Conservation (phyloP, 1,284 basidiomycete species). For the Papiliotrema flavescens region DNA sequence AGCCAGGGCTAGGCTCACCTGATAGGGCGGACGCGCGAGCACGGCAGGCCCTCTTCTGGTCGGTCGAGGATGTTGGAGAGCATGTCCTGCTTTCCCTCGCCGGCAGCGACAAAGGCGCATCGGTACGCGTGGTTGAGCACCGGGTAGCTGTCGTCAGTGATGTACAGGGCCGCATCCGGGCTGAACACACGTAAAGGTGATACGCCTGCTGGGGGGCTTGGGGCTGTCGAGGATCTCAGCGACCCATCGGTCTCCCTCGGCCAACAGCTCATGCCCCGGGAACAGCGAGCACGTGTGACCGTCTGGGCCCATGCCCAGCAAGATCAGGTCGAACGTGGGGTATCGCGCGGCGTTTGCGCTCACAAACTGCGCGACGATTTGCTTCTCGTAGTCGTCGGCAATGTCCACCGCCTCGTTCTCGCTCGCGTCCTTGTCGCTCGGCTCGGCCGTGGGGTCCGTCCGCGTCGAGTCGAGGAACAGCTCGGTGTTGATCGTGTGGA, state of each 20-base stretch:
- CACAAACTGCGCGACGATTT: slow-evolving; percentile 86
- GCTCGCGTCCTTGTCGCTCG: slow-evolving; percentile 27
- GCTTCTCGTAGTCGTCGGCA: slow-evolving; percentile 87
- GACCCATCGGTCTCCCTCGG: slow-evolving; percentile 88
- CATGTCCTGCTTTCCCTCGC: slow-evolving; percentile 77
- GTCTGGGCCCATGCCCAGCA: slow-evolving; percentile 89
- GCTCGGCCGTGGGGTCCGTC: slow-evolving; percentile 50
- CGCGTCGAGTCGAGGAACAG: slow-evolving; percentile 56
- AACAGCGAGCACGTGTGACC: slow-evolving; percentile 97
- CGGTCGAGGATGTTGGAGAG: slow-evolving; percentile 72
- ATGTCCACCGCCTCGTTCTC: slow-evolving; percentile 72
- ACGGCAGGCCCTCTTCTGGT: slow-evolving; percentile 76
- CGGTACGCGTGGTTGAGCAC: slow-evolving; percentile 88
- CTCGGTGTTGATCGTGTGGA: slow-evolving; percentile 76
- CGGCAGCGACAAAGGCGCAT: slow-evolving; percentile 82
- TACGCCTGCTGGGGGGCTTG: slow-evolving; percentile 84
- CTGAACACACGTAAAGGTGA: slow-evolving; percentile 58
- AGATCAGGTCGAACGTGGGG: slow-evolving; percentile 90
- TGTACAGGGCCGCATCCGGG: not conserved
- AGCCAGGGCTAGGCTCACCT: slow-evolving; percentile 46
- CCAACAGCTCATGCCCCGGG: slow-evolving; percentile 80
- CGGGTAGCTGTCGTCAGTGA: slow-evolving; percentile 54
- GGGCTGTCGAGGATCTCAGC: slow-evolving; percentile 89
- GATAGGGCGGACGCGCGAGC: slow-evolving; percentile 73
- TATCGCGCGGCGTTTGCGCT: slow-evolving; percentile 85